These are phyloP conservation scores for Vitis hybrid DNA, from an alignment of 177 flowering plant species.

Conservation along the genomic window DNA sequence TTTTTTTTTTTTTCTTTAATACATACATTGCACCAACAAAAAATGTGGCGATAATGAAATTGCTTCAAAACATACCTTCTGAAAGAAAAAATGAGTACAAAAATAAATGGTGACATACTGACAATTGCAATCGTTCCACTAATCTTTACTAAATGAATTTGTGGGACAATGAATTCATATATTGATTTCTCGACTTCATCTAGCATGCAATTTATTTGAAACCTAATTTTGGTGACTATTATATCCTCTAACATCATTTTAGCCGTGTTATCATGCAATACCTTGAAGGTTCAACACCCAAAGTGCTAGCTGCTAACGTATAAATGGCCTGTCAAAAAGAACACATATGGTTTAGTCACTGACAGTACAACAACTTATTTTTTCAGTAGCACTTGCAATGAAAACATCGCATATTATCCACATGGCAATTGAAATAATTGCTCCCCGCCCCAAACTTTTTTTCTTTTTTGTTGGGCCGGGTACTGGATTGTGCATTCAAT, in stretches of 20 bases:
- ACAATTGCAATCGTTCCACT: background rate
- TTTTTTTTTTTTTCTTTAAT: background rate
- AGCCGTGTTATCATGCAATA: conserved; percentile 17
- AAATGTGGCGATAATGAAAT: background rate
- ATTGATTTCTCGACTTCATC: background rate
- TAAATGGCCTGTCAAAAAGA: conserved; percentile 73
- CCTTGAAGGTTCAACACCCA: conserved; percentile 92
- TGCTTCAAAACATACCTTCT: background rate
- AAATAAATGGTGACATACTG: background rate
- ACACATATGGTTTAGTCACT: background rate
- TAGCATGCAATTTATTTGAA: background rate
- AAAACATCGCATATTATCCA: no score
- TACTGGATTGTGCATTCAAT: no score
- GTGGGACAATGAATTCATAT: background rate
- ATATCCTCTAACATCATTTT: background rate
- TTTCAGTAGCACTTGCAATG: no score
- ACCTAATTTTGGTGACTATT: background rate
- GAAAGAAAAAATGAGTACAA: background rate
- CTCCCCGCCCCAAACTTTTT: no score
- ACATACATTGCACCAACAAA: background rate
- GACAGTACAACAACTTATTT: background rate
- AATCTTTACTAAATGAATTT: background rate
- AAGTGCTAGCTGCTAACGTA: conserved; percentile 71
- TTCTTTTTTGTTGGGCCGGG: no score
- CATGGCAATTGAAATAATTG: no score